phyloP scores from a whole-genome alignment of 805 yeast species.

The Lipomyces yamanashiensis region DNA sequence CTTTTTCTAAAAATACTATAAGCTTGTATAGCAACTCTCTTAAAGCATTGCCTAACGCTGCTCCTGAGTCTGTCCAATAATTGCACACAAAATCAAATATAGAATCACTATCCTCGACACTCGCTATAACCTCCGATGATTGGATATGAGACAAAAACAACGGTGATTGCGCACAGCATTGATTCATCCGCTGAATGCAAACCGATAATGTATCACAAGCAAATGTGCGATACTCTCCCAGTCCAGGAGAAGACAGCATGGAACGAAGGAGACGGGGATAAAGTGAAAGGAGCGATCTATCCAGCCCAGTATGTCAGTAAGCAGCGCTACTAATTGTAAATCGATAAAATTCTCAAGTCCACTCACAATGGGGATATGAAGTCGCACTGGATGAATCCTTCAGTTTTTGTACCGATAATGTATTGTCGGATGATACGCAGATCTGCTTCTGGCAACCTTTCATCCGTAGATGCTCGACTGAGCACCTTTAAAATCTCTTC shows the following conservation, averaged over 20 bases:
- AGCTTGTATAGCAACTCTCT: conserved; percentile 63
- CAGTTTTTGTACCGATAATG: conserved; percentile 9
- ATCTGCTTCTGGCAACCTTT: conserved; percentile 7
- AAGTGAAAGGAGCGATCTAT: conserved; percentile 19
- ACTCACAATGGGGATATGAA: not conserved
- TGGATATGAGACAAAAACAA: conserved; percentile 17
- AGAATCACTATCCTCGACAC: conserved; percentile 31
- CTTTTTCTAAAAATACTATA: conserved; percentile 48
- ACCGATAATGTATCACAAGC: conserved; percentile 66
- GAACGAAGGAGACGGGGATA: conserved; percentile 46
- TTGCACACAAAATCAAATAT: conserved; percentile 58
- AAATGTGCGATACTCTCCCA: conserved; percentile 49
- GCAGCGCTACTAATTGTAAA: not conserved
- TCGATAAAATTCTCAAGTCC: not conserved
- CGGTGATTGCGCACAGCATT: conserved; percentile 40
- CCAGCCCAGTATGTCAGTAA: too few relatives aligned
- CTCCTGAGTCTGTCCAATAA: conserved; percentile 71
- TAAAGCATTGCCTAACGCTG: conserved; percentile 72
- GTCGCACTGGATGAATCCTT: not conserved
- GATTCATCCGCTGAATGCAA: conserved; percentile 64
- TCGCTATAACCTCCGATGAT: not conserved
- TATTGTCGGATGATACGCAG: conserved; percentile 6
- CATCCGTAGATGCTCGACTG: not conserved
- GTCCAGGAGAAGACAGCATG: conserved; percentile 45
- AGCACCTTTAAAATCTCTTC: not conserved